Base-by-base conservation (phyloP, 495 filamentous ascomycete genomes). In the Haplographium delicatum region DNA sequence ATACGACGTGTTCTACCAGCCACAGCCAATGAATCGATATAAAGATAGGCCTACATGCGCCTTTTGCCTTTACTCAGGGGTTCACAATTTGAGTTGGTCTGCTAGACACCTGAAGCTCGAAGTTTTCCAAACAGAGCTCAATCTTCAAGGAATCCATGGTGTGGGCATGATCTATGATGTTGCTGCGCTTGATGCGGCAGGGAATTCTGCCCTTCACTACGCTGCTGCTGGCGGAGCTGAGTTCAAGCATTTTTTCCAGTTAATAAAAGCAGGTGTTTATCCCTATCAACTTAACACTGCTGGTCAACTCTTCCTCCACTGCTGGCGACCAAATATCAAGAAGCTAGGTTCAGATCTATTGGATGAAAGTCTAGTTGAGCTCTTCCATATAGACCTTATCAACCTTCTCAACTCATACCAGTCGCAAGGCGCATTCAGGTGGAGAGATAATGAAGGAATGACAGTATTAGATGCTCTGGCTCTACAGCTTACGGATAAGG, bases 231-330 rank as follows among this genome's bases (percentile, higher is more conserved):
- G 49, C 15, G 49, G 49, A 2, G 49, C 49, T 16, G 24, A 10
- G 8, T 37, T 24, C 5, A 30, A 44, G 11, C 41, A 51, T 35
- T 37, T 51, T 15, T 11, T 9, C n/a, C 18, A 30, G 16, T 27
- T 51, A 3, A 51, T 51, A 9, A 19, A 35, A 2, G 30, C 20
- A 2, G 49, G 49, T 9, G 49, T 51, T 23, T 15, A 51, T 26
- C 49, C 49, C 5, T 51, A 22, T 24, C 39, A 33, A 10, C 15
- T 39, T 5, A 51, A 51, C 23, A 51, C 49, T 5, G 26, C 26
- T 15, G 49, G 49, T 5, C 39, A 51, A 24, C 28, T 38, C 1
- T 51, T 51, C 39, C 38, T 51, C 23, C 40, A 51, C 38, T 51
- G 49, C 18, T 37, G 44, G 41, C 39, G 49, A 7, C 49, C 49